A percentile compares a stretch with the other conserved stretches of the same genome.
Evolutionary conservation across 1,284 basidiomycete species (phyloP).

Genomic region (Malassezia furfur): DNA sequence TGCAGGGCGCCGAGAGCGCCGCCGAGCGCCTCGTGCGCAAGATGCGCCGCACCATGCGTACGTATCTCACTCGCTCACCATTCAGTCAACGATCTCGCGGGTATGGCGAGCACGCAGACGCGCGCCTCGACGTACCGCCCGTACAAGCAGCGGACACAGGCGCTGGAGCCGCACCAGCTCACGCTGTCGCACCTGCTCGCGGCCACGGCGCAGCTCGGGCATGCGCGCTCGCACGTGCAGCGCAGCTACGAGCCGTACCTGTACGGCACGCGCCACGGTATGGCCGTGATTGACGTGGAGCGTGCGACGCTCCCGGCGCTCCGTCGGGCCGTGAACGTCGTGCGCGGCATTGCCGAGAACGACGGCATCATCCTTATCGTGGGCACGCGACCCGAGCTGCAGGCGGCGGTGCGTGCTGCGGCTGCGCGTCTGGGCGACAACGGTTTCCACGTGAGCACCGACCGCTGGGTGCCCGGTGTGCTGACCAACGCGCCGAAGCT

Average conservation of each 20-base stretch:
- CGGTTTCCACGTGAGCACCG: constrained; percentile 64
- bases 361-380: constrained; percentile 84
- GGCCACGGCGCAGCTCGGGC: constrained; percentile 86
- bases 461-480: constrained; percentile 86
- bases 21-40: constrained; percentile 22
- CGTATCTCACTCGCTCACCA: background rate
- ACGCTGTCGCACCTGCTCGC: constrained; percentile 84
- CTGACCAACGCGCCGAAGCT: constrained; percentile 74
- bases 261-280: constrained; percentile 79
- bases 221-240: constrained; percentile 69
- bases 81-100: constrained; percentile 59
- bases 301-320: constrained; percentile 76
- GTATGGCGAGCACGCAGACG: constrained; percentile 69
- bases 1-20: constrained; percentile 9
- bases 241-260: constrained; percentile 84
- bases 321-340: constrained; percentile 76
- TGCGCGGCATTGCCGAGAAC: constrained; percentile 67
- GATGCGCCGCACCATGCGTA: constrained; percentile 23
- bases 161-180: constrained; percentile 57
- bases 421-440: constrained; percentile 62
- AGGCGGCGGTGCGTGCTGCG: constrained; percentile 67
- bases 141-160: constrained; percentile 62
- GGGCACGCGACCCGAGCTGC: constrained; percentile 71
- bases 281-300: constrained; percentile 91
- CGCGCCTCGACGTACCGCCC: constrained; percentile 64